Evolutionary conservation across 176 grass and related monocot genomes (phyloP).

Genomic region (Avena eriantha): DNA sequence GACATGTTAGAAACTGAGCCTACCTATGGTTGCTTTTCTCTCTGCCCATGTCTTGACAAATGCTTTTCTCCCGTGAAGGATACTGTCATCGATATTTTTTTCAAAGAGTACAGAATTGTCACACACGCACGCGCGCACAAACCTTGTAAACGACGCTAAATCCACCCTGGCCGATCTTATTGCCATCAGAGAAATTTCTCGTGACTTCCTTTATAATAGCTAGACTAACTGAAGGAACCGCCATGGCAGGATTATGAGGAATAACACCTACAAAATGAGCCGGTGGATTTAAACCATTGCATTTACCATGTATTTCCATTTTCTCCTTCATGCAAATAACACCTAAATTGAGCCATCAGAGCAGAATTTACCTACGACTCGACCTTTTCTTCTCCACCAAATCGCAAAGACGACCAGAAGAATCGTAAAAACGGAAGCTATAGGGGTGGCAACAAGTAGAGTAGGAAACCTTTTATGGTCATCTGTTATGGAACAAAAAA

Average conservation of each 20-base stretch:
- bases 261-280: not conserved
- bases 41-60: not conserved
- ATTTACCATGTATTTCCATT: not conserved
- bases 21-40: not conserved
- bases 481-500: not conserved
- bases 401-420: not conserved
- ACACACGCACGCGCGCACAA: not conserved
- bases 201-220: slow-evolving; percentile 8
- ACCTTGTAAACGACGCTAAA: slow-evolving; percentile 47
- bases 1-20: not conserved
- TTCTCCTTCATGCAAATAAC: not conserved
- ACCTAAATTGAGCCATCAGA: not conserved
- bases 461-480: not conserved
- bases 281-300: not conserved
- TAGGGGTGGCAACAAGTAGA: not conserved
- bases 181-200: slow-evolving; percentile 34
- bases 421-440: not conserved
- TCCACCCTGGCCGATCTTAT: slow-evolving; percentile 42
- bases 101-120: not conserved
- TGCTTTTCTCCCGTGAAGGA: not conserved
- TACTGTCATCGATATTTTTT: not conserved
- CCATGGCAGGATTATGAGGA: not conserved
- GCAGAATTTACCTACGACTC: not conserved
- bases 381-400: slow-evolving; percentile 31
- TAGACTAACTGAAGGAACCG: slow-evolving; percentile 24